Evolutionary conservation across 2,329 filamentous ascomycete species (phyloP), one percentile per base, ranked within the genome.

Genomic region (Eutypella sp.): DNA sequence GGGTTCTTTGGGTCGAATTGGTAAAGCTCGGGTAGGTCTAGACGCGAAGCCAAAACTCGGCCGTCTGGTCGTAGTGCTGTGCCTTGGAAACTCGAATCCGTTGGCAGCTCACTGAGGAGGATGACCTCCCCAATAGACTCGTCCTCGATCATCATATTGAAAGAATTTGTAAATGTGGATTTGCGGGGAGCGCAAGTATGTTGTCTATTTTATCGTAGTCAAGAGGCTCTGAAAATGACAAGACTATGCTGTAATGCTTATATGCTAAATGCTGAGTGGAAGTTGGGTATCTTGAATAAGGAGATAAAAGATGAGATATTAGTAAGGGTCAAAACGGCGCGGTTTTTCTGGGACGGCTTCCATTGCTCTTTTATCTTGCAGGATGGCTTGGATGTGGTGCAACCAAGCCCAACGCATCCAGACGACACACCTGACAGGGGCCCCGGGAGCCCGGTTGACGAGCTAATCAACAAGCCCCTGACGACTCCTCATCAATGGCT

Each of bases 21-120:
- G 50, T 62, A 64, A 3, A 64, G 46, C 39, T 62, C 58, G 11
- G 60, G 59, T 44, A 58, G 47, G 49, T 64, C 61, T 25, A 63
- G 39, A 37, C 61, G 58, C 22, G 60, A 47, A 13, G 56, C 54
- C 10, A 64, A 44, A 16, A 62, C 53, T 13, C 54, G 56, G 47
- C 61, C 60, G 45, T 61, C 59, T n/a, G 61, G 60, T 1, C 61
- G 59, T 18, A 57, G 25, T 19, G 53, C 52, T 45, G 62, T 54
- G 7, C 58, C 57, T 41, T 64, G 60, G 42, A 63, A 61, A 59
- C 60, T 63, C 10, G 57, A 56, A 34, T 62, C 13, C 22, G 60
- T 61, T 13, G 61, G 60, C 18, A 59, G 43, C 43, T 64, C 60
- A 3, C 60, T 63, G 40, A 64, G 52, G 40, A 63, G 53, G 25